phyloP scores from a whole-genome alignment of 192 early-diverging fungal genomes.

The Chytriomyces sp. region DNA sequence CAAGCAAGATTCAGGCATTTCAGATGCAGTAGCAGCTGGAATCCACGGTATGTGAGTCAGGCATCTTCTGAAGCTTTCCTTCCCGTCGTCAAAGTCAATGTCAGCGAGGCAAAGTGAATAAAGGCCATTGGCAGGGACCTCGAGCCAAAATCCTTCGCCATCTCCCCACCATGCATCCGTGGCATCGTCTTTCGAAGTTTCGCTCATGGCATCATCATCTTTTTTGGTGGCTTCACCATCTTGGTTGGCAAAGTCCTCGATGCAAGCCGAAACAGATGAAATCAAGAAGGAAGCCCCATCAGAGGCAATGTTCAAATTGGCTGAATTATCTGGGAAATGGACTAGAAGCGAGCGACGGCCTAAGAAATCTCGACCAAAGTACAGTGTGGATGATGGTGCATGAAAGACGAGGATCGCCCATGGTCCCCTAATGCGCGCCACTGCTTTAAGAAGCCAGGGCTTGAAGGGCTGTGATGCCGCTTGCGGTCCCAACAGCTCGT shows the following conservation, averaged over 20 bases:
- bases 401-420: conserved; percentile 77
- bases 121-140: conserved; percentile 77
- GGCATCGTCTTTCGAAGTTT: conserved; percentile 3
- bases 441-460: conserved; percentile 31
- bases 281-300: conserved; percentile 21
- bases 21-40: too few relatives aligned
- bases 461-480: conserved; percentile 23
- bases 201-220: conserved; percentile 6
- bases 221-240: not conserved
- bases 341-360: conserved; percentile 81
- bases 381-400: conserved; percentile 47
- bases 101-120: conserved; percentile 48
- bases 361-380: conserved; percentile 84
- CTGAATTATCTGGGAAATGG: conserved; percentile 47
- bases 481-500: conserved; percentile 33
- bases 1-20: too few relatives aligned
- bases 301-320: too few relatives aligned
- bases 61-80: conserved; percentile 3
- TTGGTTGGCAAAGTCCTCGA: not conserved
- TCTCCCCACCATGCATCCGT: conserved; percentile 31
- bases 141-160: conserved; percentile 56
- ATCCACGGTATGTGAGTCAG: conserved; percentile 16
- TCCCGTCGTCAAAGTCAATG: not conserved
- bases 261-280: conserved; percentile 29
- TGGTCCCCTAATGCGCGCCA: conserved; percentile 72